phyloP scores from a whole-genome alignment of 1,139 yeast genomes.

The Taphrina flavorubra region DNA sequence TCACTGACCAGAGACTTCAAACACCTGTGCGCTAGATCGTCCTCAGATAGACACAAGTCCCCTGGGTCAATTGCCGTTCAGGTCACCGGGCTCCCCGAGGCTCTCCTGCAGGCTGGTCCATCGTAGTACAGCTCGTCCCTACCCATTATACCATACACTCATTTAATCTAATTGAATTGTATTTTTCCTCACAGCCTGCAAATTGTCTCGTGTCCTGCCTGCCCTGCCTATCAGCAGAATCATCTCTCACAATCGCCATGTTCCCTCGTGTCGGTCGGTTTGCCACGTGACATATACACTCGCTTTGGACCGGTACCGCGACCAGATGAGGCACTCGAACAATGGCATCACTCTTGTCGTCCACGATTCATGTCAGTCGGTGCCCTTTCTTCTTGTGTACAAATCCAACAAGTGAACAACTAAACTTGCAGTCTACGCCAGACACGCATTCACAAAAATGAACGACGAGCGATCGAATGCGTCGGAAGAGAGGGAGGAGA shows the following conservation, averaged over 20 bases:
- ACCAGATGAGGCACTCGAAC: no score
- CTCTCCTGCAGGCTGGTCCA: constrained; percentile 16
- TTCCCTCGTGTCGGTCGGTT: not conserved
- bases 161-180: no score
- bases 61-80: not conserved
- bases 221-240: no score
- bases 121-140: constrained; percentile 5
- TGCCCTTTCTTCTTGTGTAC: no score
- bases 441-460: not conserved
- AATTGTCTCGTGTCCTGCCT: no score
- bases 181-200: not conserved
- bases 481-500: constrained; percentile 38
- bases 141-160: no score
- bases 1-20: constrained; percentile 38
- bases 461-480: constrained; percentile 10
- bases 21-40: constrained; percentile 40
- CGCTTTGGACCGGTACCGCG: not conserved
- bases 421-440: no score
- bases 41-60: constrained; percentile 29
- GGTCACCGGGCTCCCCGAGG: not conserved
- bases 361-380: no score
- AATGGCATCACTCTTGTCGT: no score
- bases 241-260: not conserved
- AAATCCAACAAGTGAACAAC: no score
- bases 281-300: not conserved